Evolutionary conservation across 2,329 filamentous ascomycete species (phyloP).

Genomic region (Arthrocladium fulminans): DNA sequence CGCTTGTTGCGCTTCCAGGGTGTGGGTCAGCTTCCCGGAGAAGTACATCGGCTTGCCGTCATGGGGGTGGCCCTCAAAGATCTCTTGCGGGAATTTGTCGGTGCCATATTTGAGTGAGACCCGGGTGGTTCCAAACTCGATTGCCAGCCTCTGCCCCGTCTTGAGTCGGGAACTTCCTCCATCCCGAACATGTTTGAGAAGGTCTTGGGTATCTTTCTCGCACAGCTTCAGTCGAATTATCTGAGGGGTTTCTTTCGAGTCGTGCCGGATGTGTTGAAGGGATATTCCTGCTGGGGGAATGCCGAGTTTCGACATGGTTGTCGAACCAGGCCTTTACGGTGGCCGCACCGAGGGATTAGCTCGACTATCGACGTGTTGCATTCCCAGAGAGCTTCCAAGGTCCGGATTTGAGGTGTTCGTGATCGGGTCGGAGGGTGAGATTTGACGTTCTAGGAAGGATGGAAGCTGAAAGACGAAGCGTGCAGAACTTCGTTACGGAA

Average conservation of each 20-base stretch:
- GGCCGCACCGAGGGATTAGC: constrained; percentile 5
- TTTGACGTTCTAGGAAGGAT: constrained; percentile 6
- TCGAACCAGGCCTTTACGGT: constrained; percentile 5
- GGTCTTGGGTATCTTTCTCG: constrained; percentile 37
- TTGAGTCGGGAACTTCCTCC: constrained; percentile 38
- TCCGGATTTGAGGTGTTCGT: not conserved
- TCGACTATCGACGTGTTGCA: constrained; percentile 3
- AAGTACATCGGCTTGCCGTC: constrained; percentile 45
- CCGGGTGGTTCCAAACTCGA: constrained; percentile 50
- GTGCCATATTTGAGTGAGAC: constrained; percentile 46
- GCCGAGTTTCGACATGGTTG: constrained; percentile 17
- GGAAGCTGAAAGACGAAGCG: not conserved
- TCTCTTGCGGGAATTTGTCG: constrained; percentile 48
- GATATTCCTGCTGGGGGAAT: constrained; percentile 16
- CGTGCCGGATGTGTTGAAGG: constrained; percentile 7
- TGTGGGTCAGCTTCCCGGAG: constrained; percentile 49
- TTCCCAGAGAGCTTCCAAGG: not conserved
- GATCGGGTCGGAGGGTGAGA: not conserved
- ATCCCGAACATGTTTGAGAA: constrained; percentile 35
- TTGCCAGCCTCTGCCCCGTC: constrained; percentile 43
- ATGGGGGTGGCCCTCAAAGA: constrained; percentile 42
- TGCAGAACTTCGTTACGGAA: constrained; percentile 3
- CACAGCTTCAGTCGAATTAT: constrained; percentile 40
- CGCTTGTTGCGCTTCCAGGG: constrained; percentile 46
- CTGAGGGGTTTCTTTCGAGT: constrained; percentile 29